These are phyloP conservation scores for Erigeron canadensis DNA, from an alignment of 129 eudicot genomes.

Conservation along the genomic window DNA sequence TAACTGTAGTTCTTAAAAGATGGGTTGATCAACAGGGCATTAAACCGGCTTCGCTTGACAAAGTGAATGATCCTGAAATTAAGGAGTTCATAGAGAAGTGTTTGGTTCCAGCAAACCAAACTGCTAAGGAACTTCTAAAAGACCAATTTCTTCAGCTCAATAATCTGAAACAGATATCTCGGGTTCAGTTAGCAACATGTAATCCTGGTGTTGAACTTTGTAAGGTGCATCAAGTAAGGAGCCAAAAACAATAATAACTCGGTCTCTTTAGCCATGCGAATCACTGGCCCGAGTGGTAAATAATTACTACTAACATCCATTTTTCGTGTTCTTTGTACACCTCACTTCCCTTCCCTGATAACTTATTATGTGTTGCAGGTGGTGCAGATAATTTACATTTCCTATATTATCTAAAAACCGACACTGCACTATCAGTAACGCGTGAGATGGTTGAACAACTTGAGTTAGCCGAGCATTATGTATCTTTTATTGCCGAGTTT, in stretches of 20 bases:
- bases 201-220: conserved; percentile 41
- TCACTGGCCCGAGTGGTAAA: conserved; percentile 54
- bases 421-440: conserved; percentile 70
- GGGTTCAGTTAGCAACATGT: conserved; percentile 22
- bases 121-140: conserved; percentile 71
- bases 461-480: conserved; percentile 62
- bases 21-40: conserved; percentile 53
- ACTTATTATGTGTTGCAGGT: conserved; percentile 40
- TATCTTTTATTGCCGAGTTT: conserved; percentile 65
- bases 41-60: conserved; percentile 74
- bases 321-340: not conserved
- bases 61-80: conserved; percentile 55
- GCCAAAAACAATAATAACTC: conserved; percentile 46
- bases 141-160: conserved; percentile 63
- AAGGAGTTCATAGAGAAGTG: conserved; percentile 81
- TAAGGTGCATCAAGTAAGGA: conserved; percentile 47
- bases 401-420: conserved; percentile 48
- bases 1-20: not conserved
- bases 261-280: conserved; percentile 56
- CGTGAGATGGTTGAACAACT: conserved; percentile 87
- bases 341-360: not conserved
- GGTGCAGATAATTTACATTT: conserved; percentile 60
- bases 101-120: conserved; percentile 59
- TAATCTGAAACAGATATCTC: conserved; percentile 29
- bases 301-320: not conserved